These are phyloP conservation scores for Cucurbitaria berberidis DNA, from an alignment of 2,329 filamentous ascomycete species.

Conservation along the genomic window DNA sequence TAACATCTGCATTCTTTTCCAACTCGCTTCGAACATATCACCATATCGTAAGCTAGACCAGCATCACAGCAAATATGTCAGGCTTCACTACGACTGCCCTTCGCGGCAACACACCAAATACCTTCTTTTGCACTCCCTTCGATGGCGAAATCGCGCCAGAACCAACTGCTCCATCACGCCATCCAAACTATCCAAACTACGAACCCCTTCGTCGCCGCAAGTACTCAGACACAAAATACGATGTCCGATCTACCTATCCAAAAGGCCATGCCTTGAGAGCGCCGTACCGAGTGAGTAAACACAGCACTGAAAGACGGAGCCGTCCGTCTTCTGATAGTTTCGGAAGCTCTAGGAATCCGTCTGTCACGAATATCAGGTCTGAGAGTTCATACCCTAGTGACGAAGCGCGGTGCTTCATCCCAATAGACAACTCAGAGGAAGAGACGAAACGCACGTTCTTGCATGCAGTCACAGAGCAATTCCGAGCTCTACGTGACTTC, in stretches of 20 bases:
- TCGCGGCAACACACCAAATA: not conserved
- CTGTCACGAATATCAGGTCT: not conserved
- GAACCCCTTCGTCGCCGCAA: not conserved
- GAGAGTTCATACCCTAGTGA: not conserved
- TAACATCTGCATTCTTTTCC: not conserved
- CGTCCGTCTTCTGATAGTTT: not conserved
- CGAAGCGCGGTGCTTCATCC: not conserved
- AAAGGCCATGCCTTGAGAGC: not conserved
- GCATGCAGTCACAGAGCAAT: not conserved
- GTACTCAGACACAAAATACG: slow-evolving; percentile 1
- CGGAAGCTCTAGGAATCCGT: not conserved
- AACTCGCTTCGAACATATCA: not conserved
- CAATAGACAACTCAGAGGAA: not conserved
- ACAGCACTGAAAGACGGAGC: not conserved
- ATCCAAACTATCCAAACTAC: not conserved
- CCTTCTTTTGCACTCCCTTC: slow-evolving; percentile 1
- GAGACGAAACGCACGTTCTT: no score
- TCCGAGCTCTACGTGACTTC: not conserved
- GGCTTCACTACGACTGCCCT: not conserved
- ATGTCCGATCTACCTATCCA: slow-evolving; percentile 14
- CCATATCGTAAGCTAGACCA: not conserved
- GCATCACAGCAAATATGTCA: not conserved
- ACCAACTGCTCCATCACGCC: not conserved
- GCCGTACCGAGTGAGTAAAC: not conserved
- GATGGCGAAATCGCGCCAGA: not conserved